Evolutionary conservation across 2,329 filamentous ascomycete species (phyloP).

Genomic region (Drechslera avenae): DNA sequence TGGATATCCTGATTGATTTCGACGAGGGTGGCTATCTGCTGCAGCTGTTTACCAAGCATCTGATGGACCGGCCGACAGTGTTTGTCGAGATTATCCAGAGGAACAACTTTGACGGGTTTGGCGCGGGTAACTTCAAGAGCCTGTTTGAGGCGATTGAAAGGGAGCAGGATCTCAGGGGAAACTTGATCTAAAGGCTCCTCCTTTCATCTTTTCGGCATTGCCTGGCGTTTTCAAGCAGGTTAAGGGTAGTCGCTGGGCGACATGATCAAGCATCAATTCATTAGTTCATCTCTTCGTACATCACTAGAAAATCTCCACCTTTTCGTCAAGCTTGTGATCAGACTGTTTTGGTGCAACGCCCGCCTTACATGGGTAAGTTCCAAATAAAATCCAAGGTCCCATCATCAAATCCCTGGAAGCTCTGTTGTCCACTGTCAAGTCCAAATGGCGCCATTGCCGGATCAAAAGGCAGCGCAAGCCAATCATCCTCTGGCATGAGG

Average conservation of each 20-base stretch:
- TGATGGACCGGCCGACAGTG: constrained; percentile 93
- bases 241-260: background rate
- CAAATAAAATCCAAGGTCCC: constrained; percentile 49
- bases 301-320: background rate
- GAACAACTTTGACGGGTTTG: constrained; percentile 88
- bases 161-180: constrained; percentile 85
- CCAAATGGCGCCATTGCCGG: constrained; percentile 49
- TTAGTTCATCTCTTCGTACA: background rate
- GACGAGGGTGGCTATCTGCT: constrained; percentile 87
- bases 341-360: background rate
- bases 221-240: background rate
- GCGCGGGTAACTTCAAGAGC: constrained; percentile 94
- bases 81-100: constrained; percentile 97
- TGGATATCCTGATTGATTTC: constrained; percentile 94
- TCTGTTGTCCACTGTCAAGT: constrained; percentile 38
- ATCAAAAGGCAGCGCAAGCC: constrained; percentile 48
- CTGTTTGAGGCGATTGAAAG: constrained; percentile 94
- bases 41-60: constrained; percentile 68
- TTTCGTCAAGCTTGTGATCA: background rate
- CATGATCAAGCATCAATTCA: background rate
- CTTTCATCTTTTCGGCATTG: background rate
- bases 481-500: constrained; percentile 47
- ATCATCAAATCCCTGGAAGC: constrained; percentile 47
- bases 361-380: constrained; percentile 42
- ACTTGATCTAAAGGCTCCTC: constrained; percentile 58